phyloP scores from a whole-genome alignment of 108 stramenopile species.

The Nannochloropsis oceanica region DNA sequence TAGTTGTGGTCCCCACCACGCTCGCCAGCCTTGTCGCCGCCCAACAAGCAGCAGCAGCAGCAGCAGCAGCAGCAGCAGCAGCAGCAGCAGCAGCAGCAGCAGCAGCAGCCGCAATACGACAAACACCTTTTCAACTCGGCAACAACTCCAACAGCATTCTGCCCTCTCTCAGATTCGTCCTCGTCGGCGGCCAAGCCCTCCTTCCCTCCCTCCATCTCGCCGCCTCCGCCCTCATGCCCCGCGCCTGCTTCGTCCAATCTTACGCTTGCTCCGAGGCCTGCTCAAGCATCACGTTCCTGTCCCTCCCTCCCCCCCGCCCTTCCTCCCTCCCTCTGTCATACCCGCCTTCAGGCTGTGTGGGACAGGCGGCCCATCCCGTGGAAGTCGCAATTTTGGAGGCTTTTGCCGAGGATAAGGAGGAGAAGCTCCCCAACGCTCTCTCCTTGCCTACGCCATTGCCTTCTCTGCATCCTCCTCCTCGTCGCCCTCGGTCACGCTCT shows the following conservation, averaged over 20 bases:
- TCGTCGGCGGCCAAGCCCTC: conserved; percentile 71
- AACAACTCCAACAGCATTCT: conserved; percentile 1
- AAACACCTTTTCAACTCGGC: too few species aligned
- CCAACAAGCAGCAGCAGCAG: background rate
- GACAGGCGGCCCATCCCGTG: background rate
- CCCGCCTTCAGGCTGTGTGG: background rate
- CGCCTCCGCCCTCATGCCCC: conserved; percentile 47
- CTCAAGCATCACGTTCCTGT: conserved; percentile 61
- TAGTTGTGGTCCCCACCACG: conserved; percentile 86
- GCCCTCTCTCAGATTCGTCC: conserved; percentile 46
- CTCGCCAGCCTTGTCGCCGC: conserved; percentile 43
- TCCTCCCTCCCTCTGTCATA: background rate
- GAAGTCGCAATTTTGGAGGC: conserved; percentile 2
- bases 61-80: background rate
- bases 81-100: too few species aligned
- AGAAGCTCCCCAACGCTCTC: background rate
- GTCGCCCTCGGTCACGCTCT: background rate
- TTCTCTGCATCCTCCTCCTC: background rate
- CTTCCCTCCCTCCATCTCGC: conserved; percentile 18
- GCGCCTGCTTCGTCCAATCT: conserved; percentile 63
- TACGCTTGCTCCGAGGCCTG: conserved; percentile 86
- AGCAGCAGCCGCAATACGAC: background rate
- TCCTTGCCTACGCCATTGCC: background rate
- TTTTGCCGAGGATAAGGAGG: too few species aligned
- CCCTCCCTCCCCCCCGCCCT: background rate